phyloP scores from a whole-genome alignment of 129 eudicot genomes.

The Flaveria linearis region DNA sequence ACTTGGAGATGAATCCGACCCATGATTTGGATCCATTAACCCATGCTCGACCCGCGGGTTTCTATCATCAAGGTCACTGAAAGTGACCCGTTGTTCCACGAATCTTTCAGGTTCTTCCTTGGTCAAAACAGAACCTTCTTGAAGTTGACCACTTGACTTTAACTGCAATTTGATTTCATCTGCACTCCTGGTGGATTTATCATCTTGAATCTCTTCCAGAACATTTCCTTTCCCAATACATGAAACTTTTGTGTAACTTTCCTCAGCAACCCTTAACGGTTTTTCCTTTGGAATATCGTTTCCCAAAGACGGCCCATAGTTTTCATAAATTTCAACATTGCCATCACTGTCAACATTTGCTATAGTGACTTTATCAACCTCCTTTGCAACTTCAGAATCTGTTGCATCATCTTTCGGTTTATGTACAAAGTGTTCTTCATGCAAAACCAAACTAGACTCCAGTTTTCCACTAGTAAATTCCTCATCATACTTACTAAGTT shows the following conservation, averaged over 20 bases:
- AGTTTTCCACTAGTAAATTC: slow-evolving; percentile 24
- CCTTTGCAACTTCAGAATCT: slow-evolving; percentile 7
- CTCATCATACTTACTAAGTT: slow-evolving; percentile 14
- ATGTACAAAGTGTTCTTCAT: slow-evolving; percentile 40
- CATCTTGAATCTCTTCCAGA: slow-evolving; percentile 27
- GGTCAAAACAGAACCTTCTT: slow-evolving; percentile 29
- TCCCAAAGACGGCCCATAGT: slow-evolving; percentile 18
- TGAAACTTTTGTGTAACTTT: slow-evolving; percentile 20
- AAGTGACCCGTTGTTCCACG: slow-evolving; percentile 64
- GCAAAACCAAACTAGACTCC: slow-evolving; percentile 41
- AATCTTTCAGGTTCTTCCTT: slow-evolving; percentile 32
- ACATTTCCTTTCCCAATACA: neutral
- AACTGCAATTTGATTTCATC: slow-evolving; percentile 16
- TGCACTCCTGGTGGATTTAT: neutral
- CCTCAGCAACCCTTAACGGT: slow-evolving; percentile 22
- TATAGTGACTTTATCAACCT: slow-evolving; percentile 31
- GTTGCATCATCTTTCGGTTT: slow-evolving; percentile 4
- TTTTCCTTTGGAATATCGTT: slow-evolving; percentile 27
- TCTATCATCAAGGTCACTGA: slow-evolving; percentile 54
- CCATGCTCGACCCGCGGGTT: slow-evolving; percentile 13
- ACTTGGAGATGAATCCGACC: slow-evolving; percentile 6
- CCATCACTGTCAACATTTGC: slow-evolving; percentile 35
- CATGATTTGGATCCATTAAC: slow-evolving; percentile 27
- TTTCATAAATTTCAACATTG: slow-evolving; percentile 29
- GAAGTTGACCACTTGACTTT: slow-evolving; percentile 34